Evolutionary conservation across 345 rosid species (phyloP), one percentile per base, ranked within the genome.

Genomic region (Lumnitzera littorea): DNA sequence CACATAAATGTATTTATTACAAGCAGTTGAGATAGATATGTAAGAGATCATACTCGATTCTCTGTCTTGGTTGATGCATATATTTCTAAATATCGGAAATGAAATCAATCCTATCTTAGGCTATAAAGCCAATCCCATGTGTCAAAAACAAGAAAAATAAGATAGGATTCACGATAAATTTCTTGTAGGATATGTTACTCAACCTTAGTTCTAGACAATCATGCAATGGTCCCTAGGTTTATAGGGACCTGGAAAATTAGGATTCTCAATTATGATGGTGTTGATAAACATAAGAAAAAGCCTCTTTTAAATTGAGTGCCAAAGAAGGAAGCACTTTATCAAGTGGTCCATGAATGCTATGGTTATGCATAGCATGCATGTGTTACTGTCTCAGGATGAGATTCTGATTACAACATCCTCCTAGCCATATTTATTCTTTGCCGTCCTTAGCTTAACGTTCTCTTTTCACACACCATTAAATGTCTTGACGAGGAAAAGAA

Each of bases 271-370:
- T 11, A 55, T 52, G 24, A 24, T 11, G 41, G 25, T 55, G 16
- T 1, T 47, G 48, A 15, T 58, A 15, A 17, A 31, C 50, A 52
- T 24, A n/a, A 51, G 53, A 12, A 55, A 61, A 61, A 24, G 31
- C 25, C 29, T 25, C 48, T 56, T 17, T 50, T 48, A 57, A 62
- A 55, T 66, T 48, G 72, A 71, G 79, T 71, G 63, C 51, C 51
- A 56, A 14, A 11, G 58, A 74, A 72, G 79, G 76, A 66, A 72
- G 47, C 29, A 29, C 54, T 53, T 53, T 15, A 3, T 11, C 9
- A 31, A 14, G 74, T 62, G 76, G 78, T 68, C 74, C 74, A 62
- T 49, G 5, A 13, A 12, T 56, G 58, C 46, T 23, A 56, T 57
- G 13, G 3, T 29, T 49, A 46, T 53, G 13, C 23, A 5, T 16